Evolutionary conservation across 2,329 filamentous ascomycete species (phyloP).

Genomic region (Fusarium globosum): DNA sequence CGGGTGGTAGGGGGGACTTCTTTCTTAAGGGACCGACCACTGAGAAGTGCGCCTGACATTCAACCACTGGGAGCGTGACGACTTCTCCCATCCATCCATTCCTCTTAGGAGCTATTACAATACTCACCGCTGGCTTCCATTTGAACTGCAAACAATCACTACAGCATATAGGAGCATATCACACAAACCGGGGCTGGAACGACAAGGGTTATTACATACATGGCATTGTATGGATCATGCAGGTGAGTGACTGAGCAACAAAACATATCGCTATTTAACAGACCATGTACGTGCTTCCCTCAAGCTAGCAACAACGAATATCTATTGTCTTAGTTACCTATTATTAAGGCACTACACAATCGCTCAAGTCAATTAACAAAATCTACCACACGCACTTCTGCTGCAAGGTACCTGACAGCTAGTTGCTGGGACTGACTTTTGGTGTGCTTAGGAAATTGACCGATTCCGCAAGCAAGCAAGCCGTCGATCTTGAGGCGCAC

Average conservation of each 20-base stretch:
- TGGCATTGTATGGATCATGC: constrained; percentile 2
- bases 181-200: neutral
- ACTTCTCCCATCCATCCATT: constrained; percentile 2
- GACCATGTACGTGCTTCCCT: neutral
- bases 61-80: constrained; percentile 14
- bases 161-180: neutral
- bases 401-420: constrained; percentile 21
- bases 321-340: too few relatives aligned
- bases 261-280: neutral
- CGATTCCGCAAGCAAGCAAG: constrained; percentile 26
- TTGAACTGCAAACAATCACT: neutral
- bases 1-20: constrained; percentile 24
- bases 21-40: constrained; percentile 35
- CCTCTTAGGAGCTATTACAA: neutral
- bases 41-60: constrained; percentile 29
- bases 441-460: constrained; percentile 5
- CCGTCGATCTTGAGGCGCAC: constrained; percentile 26
- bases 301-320: neutral
- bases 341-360: neutral
- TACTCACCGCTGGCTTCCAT: constrained; percentile 26
- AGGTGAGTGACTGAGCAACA: constrained; percentile 5
- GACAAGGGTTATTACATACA: constrained; percentile 17
- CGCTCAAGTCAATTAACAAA: neutral
- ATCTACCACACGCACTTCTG: neutral
- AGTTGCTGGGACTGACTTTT: neutral